phyloP scores from a whole-genome alignment of 1,284 basidiomycete genomes.

The Cryptococcus amylolentus region DNA sequence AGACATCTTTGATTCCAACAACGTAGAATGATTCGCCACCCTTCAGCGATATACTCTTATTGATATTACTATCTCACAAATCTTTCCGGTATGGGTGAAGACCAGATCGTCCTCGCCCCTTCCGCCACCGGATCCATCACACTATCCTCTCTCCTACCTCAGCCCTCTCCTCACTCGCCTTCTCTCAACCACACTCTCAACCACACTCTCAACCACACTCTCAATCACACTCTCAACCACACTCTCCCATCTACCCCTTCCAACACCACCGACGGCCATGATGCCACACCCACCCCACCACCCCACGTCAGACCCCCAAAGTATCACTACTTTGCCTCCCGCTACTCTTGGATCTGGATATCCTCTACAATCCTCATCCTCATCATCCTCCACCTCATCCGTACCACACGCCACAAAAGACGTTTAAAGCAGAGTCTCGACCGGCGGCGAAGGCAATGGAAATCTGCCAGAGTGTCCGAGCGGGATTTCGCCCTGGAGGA shows the following conservation, averaged over 20 bases:
- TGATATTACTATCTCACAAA: too few relatives aligned
- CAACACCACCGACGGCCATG: neutral
- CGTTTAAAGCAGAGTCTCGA: neutral
- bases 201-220: too few relatives aligned
- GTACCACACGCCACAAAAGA: constrained; percentile 6
- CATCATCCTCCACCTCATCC: constrained; percentile 9
- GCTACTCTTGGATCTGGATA: constrained; percentile 16
- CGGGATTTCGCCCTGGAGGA: neutral
- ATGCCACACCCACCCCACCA: neutral
- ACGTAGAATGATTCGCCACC: too few relatives aligned
- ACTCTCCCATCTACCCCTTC: neutral
- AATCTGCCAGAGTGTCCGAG: neutral
- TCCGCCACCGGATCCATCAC: neutral
- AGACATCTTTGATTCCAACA: too few relatives aligned
- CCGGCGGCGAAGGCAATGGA: neutral
- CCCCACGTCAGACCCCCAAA: neutral
- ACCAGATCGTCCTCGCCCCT: too few relatives aligned
- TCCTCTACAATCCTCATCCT: constrained; percentile 9
- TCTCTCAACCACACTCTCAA: neutral
- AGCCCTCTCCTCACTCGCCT: neutral
- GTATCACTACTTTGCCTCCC: constrained; percentile 19
- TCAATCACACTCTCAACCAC: neutral
- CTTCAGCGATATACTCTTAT: too few relatives aligned
- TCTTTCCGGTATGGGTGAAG: too few relatives aligned
- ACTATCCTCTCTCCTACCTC: neutral